Base-by-base conservation (phyloP, 805 yeast genomes). In the Zygoascus bituminiphila region DNA sequence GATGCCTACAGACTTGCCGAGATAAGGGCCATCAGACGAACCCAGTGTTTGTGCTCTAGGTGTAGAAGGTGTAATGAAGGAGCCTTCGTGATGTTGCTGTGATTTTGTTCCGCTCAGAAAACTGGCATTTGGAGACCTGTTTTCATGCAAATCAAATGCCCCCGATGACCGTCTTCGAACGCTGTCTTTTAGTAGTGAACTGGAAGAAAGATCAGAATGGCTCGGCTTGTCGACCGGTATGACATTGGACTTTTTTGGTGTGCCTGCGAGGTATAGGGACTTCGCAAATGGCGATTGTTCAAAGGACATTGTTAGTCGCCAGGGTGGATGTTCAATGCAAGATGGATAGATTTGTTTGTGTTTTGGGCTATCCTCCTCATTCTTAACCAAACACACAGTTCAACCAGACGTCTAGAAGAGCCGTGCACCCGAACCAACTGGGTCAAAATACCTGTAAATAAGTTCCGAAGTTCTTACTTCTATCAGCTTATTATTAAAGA, bases 221-320 rank as follows among this genome's bases (percentile, higher is more conserved):
- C 8, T 20, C 26, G 4, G 42, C n/a, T 20, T 19, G 14, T 21
- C 42, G 4, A 19, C n/a, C 10, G 20, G 20, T 15, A 17, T 8
- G n/a, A 20, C 20, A 14, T 8, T 5, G 25, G 38, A 33, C 31
- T 42, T 48, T 25, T 48, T 45, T 4, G 52, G 57, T 25, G 56
- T 45, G 9, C 55, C 57, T 9, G 56, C 47, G 45, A 38, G 43
- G 44, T 46, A 54, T 23, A 52, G 51, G 5, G 55, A 47, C 44
- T 50, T 47, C 17, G 56, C 54, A 44, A 54, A 54, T 9, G 54
- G 51, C 20, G 57, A 53, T 23, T 49, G 23, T 14, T 53, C 52
- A 42, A 51, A 53, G 24, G 52, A 44, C 57, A 51, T 53, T 22
- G 42, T 36, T n/a, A n/a, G n/a, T n/a, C n/a, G n/a, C n/a, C n/a